These are phyloP conservation scores for Rhizopogon salebrosus DNA, from an alignment of 768 basidiomycete genomes.

Conservation along the genomic window DNA sequence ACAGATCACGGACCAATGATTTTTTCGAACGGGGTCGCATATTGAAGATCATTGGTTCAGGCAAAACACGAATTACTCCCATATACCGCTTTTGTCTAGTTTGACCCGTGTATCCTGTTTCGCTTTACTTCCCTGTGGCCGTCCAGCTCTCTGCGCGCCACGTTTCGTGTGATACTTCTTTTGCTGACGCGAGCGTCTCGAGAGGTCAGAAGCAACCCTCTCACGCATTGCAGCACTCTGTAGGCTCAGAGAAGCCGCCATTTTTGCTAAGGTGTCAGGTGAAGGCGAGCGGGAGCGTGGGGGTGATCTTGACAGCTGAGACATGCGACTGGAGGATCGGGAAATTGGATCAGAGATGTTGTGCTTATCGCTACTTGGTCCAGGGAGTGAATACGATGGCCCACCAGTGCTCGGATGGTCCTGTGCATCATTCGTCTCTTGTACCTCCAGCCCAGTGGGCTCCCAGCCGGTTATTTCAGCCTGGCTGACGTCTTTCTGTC, in stretches of 20 bases:
- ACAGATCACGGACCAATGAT: no score
- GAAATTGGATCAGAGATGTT: slow-evolving; percentile 11
- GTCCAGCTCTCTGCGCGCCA: slow-evolving; percentile 53
- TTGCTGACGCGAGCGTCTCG: slow-evolving; percentile 59
- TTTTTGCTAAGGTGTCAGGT: slow-evolving; percentile 36
- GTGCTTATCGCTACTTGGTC: slow-evolving; percentile 3
- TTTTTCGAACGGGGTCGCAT: no score
- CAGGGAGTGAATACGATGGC: slow-evolving; percentile 3
- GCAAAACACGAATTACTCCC: slow-evolving; percentile 37
- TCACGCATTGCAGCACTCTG: slow-evolving; percentile 41
- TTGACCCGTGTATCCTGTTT: slow-evolving; percentile 72
- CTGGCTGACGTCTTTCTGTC: slow-evolving; percentile 12
- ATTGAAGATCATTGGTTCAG: no score
- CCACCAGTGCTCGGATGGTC: slow-evolving; percentile 4
- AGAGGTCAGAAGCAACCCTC: slow-evolving; percentile 58
- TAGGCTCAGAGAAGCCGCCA: slow-evolving; percentile 36
- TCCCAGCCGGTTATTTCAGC: slow-evolving; percentile 18
- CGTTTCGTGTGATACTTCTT: slow-evolving; percentile 78
- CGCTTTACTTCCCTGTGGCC: slow-evolving; percentile 78
- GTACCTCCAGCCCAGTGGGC: not conserved
- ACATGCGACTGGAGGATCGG: slow-evolving; percentile 28
- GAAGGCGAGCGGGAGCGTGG: slow-evolving; percentile 46
- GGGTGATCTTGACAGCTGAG: slow-evolving; percentile 47
- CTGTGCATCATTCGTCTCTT: not conserved
- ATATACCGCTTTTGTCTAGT: slow-evolving; percentile 52